Conservation (phyloP, 208 protist genomes). For the Leishmania mexicana region DNA sequence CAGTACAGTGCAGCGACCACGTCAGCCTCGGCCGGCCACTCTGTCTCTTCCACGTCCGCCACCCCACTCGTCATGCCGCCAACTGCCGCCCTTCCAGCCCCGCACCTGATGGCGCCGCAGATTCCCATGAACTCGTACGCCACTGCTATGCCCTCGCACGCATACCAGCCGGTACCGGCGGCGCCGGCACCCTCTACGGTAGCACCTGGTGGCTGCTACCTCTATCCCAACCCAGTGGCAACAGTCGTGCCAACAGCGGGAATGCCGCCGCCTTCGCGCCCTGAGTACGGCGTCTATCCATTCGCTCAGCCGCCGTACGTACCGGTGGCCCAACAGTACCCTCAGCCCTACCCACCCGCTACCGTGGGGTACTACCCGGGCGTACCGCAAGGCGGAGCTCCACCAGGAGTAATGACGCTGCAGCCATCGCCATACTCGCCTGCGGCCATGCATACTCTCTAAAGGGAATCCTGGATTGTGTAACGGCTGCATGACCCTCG, state of each 20-base stretch:
- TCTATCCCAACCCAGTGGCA: not conserved
- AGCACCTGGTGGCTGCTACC: not conserved
- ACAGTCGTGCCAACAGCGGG: not conserved
- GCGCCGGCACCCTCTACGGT: constrained; percentile 4
- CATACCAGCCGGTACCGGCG: constrained; percentile 13
- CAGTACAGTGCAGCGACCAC: constrained; percentile 6
- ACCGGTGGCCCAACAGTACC: not conserved
- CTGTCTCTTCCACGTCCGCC: constrained; percentile 1
- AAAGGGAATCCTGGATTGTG: not conserved
- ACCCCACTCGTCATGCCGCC: not conserved
- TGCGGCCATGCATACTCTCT: constrained; percentile 18
- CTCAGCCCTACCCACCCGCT: not conserved
- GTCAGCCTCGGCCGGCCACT: not conserved
- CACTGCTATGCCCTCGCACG: not conserved
- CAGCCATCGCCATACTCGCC: constrained; percentile 16
- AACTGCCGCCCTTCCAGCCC: not conserved
- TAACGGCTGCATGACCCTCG: not conserved
- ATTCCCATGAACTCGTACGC: not conserved
- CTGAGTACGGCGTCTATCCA: not conserved
- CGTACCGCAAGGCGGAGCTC: not conserved
- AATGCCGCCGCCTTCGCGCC: not conserved
- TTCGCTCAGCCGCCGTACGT: constrained; percentile 1
- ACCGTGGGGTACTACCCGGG: constrained; percentile 8
- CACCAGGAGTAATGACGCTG: not conserved
- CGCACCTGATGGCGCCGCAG: not conserved